Evolutionary conservation across 2,329 filamentous ascomycete genomes (phyloP).

Genomic region (Zymoseptoria ardabiliae): DNA sequence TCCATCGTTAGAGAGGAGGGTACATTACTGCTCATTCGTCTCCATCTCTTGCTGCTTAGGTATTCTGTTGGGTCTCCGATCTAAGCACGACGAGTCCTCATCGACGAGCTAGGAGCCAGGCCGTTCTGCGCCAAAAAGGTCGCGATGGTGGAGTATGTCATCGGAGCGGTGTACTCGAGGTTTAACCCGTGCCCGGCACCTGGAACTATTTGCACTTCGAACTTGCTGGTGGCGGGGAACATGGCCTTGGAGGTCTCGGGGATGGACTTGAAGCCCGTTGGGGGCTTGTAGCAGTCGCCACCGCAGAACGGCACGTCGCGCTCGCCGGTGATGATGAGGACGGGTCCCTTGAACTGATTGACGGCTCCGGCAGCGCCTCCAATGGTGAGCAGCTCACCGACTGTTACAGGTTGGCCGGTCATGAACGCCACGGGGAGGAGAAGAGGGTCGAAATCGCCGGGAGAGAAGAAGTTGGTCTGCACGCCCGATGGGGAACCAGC

Average conservation of each 20-base stretch:
- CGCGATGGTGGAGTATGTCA: conserved; percentile 25
- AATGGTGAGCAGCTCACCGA: conserved; percentile 54
- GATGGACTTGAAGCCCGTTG: conserved; percentile 38
- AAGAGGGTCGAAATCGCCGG: conserved; percentile 48
- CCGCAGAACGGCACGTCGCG: conserved; percentile 50
- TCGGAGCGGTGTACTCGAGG: conserved; percentile 25
- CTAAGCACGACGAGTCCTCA: neutral
- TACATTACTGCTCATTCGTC: neutral
- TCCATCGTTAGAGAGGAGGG: neutral
- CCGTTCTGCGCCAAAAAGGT: conserved; percentile 25
- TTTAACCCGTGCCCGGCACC: conserved; percentile 36
- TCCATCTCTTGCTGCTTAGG: neutral
- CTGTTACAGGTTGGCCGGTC: conserved; percentile 50
- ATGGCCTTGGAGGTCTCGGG: conserved; percentile 38
- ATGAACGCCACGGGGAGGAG: conserved; percentile 42
- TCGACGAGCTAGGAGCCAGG: conserved; percentile 2
- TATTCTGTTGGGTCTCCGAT: neutral
- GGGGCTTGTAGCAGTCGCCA: conserved; percentile 46
- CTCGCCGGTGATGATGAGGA: conserved; percentile 54
- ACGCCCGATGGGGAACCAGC: conserved; percentile 41
- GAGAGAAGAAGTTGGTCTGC: conserved; percentile 44
- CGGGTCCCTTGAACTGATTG: conserved; percentile 45
- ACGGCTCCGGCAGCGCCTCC: conserved; percentile 30
- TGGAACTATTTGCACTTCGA: conserved; percentile 49
- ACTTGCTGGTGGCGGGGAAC: conserved; percentile 41